phyloP scores from a whole-genome alignment of 2,329 filamentous ascomycete genomes.

The Pseudopithomyces maydicus region DNA sequence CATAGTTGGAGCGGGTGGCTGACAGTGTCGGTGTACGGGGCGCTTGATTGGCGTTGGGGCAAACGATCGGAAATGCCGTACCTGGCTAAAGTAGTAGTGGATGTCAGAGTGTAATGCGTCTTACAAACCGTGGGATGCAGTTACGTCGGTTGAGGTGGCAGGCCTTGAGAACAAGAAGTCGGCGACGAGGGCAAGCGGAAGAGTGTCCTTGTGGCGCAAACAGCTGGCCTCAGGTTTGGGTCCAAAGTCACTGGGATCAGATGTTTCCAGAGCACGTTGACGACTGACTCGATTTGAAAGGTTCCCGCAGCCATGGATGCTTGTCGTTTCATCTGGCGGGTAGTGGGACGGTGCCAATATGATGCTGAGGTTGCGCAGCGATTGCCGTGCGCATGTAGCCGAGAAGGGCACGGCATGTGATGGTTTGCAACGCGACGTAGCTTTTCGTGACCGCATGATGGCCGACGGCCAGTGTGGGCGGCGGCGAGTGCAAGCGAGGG shows the following conservation, averaged over 20 bases:
- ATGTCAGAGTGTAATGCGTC: slow-evolving; percentile 18
- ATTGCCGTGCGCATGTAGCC: slow-evolving; percentile 11
- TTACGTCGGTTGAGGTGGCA: slow-evolving; percentile 13
- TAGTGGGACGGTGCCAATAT: slow-evolving; percentile 8
- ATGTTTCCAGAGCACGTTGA: slow-evolving; percentile 6
- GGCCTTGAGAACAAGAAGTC: slow-evolving; percentile 1
- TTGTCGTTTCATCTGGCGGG: slow-evolving; percentile 17
- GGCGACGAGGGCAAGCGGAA: slow-evolving; percentile 2
- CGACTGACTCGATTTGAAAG: slow-evolving; percentile 17
- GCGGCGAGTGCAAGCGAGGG: neutral
- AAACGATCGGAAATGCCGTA: neutral
- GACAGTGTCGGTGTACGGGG: neutral
- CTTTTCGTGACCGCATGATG: slow-evolving; percentile 26
- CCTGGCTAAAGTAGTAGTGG: slow-evolving; percentile 4
- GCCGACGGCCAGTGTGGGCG: slow-evolving; percentile 25
- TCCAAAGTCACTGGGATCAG: slow-evolving; percentile 1
- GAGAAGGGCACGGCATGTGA: slow-evolving; percentile 19
- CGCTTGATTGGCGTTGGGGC: neutral
- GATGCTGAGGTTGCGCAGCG: slow-evolving; percentile 4
- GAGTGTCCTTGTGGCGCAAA: slow-evolving; percentile 13
- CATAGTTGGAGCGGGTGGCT: neutral
- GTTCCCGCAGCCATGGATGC: slow-evolving; percentile 24
- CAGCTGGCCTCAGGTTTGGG: slow-evolving; percentile 27
- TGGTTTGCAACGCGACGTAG: slow-evolving; percentile 16
- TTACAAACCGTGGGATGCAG: slow-evolving; percentile 40